phyloP scores from a whole-genome alignment of 2,329 filamentous ascomycete species.

The Aplosporella prunicola region DNA sequence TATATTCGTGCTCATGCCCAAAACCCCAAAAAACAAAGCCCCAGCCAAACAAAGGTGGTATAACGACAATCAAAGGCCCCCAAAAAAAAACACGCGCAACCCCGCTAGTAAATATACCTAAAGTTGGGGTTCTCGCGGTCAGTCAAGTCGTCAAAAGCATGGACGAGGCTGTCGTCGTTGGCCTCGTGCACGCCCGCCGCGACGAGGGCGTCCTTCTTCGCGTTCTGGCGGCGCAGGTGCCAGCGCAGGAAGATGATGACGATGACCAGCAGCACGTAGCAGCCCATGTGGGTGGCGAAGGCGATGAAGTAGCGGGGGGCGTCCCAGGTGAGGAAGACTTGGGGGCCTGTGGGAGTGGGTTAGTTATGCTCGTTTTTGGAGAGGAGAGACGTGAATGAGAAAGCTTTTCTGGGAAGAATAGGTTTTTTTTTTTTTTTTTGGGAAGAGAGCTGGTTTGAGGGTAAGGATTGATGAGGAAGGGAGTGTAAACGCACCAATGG shows the following conservation, averaged over 20 bases:
- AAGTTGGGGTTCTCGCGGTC: constrained; percentile 53
- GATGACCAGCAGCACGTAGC: constrained; percentile 52
- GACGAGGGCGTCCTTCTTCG: constrained; percentile 43
- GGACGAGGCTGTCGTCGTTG: constrained; percentile 34
- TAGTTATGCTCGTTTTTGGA: not conserved
- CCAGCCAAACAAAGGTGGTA: too few relatives aligned
- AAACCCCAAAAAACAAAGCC: too few relatives aligned
- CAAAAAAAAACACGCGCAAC: not conserved
- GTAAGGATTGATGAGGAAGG: too few relatives aligned
- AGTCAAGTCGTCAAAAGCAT: constrained; percentile 55
- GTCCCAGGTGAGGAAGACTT: constrained; percentile 54
- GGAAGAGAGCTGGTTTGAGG: too few relatives aligned
- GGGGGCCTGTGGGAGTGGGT: constrained; percentile 39
- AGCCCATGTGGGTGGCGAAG: constrained; percentile 59
- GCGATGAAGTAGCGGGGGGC: constrained; percentile 59
- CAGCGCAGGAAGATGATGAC: constrained; percentile 50
- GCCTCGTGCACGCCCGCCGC: constrained; percentile 34
- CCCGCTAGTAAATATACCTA: constrained; percentile 43
- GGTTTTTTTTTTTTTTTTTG: too few relatives aligned
- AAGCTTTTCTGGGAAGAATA: too few relatives aligned
- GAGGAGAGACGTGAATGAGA: not conserved
- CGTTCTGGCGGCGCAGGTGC: constrained; percentile 50
- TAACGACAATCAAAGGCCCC: too few relatives aligned
- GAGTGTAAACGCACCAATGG: constrained; percentile 41
- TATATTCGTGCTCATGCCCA: too few relatives aligned